Base-by-base conservation (phyloP, 169 alveolate species). In the Prorocentrum cordatum region DNA sequence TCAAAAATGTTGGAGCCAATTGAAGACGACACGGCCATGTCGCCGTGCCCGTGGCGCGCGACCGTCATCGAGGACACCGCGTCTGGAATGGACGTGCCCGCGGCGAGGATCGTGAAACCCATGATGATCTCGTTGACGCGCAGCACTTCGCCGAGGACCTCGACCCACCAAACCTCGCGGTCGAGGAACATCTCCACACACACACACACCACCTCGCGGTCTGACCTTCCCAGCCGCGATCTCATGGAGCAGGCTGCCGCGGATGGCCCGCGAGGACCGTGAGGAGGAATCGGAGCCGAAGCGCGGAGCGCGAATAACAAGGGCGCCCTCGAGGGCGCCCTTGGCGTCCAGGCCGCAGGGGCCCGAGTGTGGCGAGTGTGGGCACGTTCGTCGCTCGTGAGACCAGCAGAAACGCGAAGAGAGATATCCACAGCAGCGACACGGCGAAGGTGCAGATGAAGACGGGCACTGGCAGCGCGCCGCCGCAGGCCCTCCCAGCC, bases 121-220 rank as follows among this genome's bases (percentile, higher is more conserved):
- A 80, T 39, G 38, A 82, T 80, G 32, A 82, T 82, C 33, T 39
- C 59, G 14, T 72, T 72, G 50, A 77, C 59, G 75, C 59, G 68
- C 68, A 59, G 68, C 61, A 47, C 70, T 32, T 0, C 9, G 27
- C 31, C 3, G 2, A 58, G 68, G 12, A n/a, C 39, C 26, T 82
- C 91, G 26, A 70, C 54, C 91, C 77, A 82, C 91, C 91, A 82
- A 18, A 82, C n/a, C n/a, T n/a, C n/a, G n/a, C n/a, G n/a, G n/a
- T n/a, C n/a, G n/a, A n/a, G n/a, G n/a, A n/a, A n/a, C n/a, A n/a
- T n/a, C n/a, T n/a, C n/a, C n/a, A n/a, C n/a, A n/a, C n/a, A n/a
- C n/a, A n/a, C n/a, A n/a, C n/a, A n/a, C n/a, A n/a, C n/a, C n/a
- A n/a, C n/a, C n/a, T n/a, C n/a, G n/a, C n/a, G n/a, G n/a, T n/a